phyloP scores from a whole-genome alignment of 805 yeast genomes.

The Barnettozyma californica region DNA sequence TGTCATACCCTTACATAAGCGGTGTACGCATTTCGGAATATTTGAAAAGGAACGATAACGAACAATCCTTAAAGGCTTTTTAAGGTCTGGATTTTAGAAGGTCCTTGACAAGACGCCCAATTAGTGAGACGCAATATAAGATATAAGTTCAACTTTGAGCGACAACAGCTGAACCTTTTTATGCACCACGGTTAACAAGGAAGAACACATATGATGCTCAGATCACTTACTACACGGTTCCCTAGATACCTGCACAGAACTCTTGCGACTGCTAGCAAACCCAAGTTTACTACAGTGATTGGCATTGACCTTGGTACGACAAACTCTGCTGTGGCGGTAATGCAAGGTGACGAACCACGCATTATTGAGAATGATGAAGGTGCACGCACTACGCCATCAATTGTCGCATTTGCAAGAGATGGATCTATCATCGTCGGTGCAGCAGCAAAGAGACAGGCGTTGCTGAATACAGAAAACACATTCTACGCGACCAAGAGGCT shows the following conservation, averaged over 20 bases:
- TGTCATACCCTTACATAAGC: neutral
- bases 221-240: neutral
- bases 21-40: neutral
- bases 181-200: neutral
- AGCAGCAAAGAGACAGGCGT: constrained; percentile 74
- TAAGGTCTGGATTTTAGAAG: neutral
- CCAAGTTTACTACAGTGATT: constrained; percentile 36
- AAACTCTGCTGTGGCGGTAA: constrained; percentile 78
- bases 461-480: constrained; percentile 70
- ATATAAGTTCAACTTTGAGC: neutral
- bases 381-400: constrained; percentile 72
- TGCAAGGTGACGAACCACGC: constrained; percentile 55
- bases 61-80: neutral
- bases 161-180: too few relatives aligned
- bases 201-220: neutral
- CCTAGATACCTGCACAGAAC: neutral
- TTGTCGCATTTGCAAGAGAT: constrained; percentile 56
- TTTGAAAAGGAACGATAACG: too few relatives aligned
- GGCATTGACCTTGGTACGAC: constrained; percentile 87
- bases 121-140: neutral
- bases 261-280: constrained; percentile 2
- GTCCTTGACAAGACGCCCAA: too few relatives aligned
- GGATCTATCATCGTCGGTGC: constrained; percentile 52
- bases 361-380: constrained; percentile 79
- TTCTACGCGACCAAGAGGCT: constrained; percentile 78